Evolutionary conservation across 2,329 filamentous ascomycete species (phyloP), one percentile per base, ranked within the genome.

Genomic region (Fusarium nelsonii): DNA sequence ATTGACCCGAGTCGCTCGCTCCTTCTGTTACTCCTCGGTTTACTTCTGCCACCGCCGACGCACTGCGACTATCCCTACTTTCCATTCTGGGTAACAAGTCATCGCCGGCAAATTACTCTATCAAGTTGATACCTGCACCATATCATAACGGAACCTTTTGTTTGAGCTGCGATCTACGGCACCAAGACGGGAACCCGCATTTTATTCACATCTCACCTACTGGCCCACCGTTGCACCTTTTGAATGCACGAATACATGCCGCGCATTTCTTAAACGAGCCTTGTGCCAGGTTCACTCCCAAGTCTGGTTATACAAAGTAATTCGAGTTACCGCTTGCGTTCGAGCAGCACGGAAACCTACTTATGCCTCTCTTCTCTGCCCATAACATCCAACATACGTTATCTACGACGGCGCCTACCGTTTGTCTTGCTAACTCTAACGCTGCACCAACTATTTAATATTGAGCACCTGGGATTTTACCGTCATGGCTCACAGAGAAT

Each of bases 401-500:
- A 52, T 52, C 46, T 55, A 65, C 57, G 23, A 51, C 69, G 52
- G 66, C 59, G 40, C 39, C 49, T 41, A 55, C 58, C 36, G 54
- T 58, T 57, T 46, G 52, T 45, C 52, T 60, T 57, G 39, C 54
- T 53, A 44, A 65, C 57, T 57, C 39, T 40, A 58, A 51, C 50
- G 55, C 57, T 58, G 37, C 34, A 39, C 40, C 39, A 53, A 49
- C 33, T 39, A 33, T 16, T 52, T 44, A 40, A 52, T 11, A 28
- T 37, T 11, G 34, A 26, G 12, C 36, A 26, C 26, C 10, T 26
- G 18, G 34, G 12, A 51, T 41, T 26, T 44, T 39, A 16, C 46
- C 52, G 39, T 23, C 23, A 75, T 75, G 73, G 54, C 64, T 44
- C 65, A 70, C 36, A 69, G 73, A 75, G 69, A 57, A 74, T 79